Evolutionary conservation across 2,329 filamentous ascomycete species (phyloP), one percentile per base, ranked within the genome.

Genomic region (Penicillium griseofulvum): DNA sequence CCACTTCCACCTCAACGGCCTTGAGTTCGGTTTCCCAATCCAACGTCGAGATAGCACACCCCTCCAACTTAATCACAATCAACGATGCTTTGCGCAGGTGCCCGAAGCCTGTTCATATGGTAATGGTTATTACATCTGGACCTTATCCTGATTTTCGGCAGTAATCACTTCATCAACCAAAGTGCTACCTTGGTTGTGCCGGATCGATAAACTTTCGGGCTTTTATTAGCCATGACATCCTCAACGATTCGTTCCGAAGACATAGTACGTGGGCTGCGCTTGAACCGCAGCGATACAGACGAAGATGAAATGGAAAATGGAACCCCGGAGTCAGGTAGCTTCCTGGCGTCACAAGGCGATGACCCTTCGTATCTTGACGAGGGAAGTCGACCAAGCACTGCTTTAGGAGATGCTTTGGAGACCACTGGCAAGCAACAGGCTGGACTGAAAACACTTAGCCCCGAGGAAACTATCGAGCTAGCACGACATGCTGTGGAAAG

Each of bases 381-480:
- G 38, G 44, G 54, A 10, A 60, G 64, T 37, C 58, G 68, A 53
- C 58, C 66, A 11, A 63, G 62, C 37, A 67, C 65, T 42, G 62
- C 64, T 22, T 61, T 63, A 48, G 65, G 64, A 22, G 68, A 69
- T 41, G 56, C 50, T 10, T 57, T 50, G 19, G 60, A 59, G 43
- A 59, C 33, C 36, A 52, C 49, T 22, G 56, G 62, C 52, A 69
- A 65, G 52, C 59, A 62, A 52, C 36, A 59, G 22, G 53, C 63
- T 19, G 65, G 60, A 9, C 59, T 64, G 12, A 71, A 68, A 49
- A 56, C 73, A 19, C 64, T 78, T 34, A 68, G 70, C 5, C 72
- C 68, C 1, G 77, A 80, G 45, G 75, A 78, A 56, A 78, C 75
- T 0, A 72, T 78, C 43, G 76, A 79, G 42, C 67, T 80, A 29